These are phyloP conservation scores for Lactifluus volemus DNA, from an alignment of 768 basidiomycete genomes.

Conservation along the genomic window DNA sequence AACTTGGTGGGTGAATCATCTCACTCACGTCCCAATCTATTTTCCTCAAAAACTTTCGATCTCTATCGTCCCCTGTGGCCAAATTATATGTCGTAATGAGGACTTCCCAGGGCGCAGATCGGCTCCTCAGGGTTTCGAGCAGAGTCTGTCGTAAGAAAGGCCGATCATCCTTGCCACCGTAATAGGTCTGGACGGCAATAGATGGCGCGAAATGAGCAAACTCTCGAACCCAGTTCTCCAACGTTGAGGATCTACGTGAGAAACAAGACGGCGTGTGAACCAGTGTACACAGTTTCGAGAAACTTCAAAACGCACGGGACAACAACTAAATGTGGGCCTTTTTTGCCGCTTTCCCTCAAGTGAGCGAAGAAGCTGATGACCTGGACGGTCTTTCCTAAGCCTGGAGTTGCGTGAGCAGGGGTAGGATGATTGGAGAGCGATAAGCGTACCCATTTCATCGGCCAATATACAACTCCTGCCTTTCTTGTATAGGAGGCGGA, in stretches of 20 bases:
- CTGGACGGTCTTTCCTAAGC: constrained; percentile 97
- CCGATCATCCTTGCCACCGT: constrained; percentile 87
- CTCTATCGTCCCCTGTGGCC: constrained; percentile 77
- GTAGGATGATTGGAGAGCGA: constrained; percentile 11
- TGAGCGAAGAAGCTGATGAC: constrained; percentile 95
- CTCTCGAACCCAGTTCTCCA: constrained; percentile 98
- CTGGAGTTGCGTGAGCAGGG: constrained; percentile 32
- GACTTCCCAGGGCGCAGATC: constrained; percentile 74
- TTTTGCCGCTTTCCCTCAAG: constrained; percentile 67
- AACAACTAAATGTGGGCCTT: constrained; percentile 86
- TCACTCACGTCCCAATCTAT: constrained; percentile 84
- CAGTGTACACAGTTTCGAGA: neutral
- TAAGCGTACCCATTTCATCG: constrained; percentile 90
- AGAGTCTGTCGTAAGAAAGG: constrained; percentile 63
- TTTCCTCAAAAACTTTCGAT: constrained; percentile 88
- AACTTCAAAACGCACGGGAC: constrained; percentile 66
- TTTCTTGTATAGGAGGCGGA: constrained; percentile 75
- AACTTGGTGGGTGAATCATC: neutral
- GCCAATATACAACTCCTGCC: constrained; percentile 91
- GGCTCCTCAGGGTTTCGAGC: constrained; percentile 43
- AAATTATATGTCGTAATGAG: constrained; percentile 94
- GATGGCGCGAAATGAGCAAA: constrained; percentile 85
- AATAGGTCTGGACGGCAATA: constrained; percentile 85
- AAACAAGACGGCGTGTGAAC: neutral
- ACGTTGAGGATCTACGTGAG: constrained; percentile 69